Base-by-base conservation (phyloP, 2,329 filamentous ascomycete species). In the Hymenoscyphus salicellus region DNA sequence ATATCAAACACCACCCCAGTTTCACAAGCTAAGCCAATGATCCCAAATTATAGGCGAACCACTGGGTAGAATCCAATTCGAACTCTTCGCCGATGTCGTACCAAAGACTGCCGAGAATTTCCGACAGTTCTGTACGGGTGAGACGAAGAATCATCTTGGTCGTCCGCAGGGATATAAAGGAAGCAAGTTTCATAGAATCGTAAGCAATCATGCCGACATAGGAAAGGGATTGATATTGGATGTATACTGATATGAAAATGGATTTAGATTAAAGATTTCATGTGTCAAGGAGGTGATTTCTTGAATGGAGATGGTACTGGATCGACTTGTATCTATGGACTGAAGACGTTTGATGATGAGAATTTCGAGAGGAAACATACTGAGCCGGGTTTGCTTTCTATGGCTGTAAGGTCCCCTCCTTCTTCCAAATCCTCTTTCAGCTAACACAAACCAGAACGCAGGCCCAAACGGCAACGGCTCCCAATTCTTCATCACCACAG, bases 231-330 rank as follows among this genome's bases (percentile, higher is more conserved):
- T 36, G 49, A 55, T 17, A 55, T 16, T 38, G 43, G 14, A 63
- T 57, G 55, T 61, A 8, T 10, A 20, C 26, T 46, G 20, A 41
- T 49, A 20, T 26, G 0, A 7, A 28, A n/a, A 10, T n/a, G 58
- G 5, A 10, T 20, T 6, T 61, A 96, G 92, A 97, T 97, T 77
- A 91, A 91, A 79, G 90, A 91, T 73, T 97, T 98, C 80, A 98
- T 98, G 94, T 91, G 95, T 74, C 95, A 99, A 78, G 94, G 94
- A 56, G 95, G 95, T 62, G 95, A 99, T 78, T 98, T 98, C 77
- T 81, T 97, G 67, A 93, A 97, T 73, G 92, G 93, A 61, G 91
- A 98, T 77, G 95, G 95, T 60, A 96, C 92, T 0, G 95, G 95
- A 8, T 93, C 89, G 57, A 89, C 89, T 11, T 91, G 86, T 71